Evolutionary conservation across 441 rosid genomes (phyloP).

Genomic region (Rhodomyrtus psidioides): DNA sequence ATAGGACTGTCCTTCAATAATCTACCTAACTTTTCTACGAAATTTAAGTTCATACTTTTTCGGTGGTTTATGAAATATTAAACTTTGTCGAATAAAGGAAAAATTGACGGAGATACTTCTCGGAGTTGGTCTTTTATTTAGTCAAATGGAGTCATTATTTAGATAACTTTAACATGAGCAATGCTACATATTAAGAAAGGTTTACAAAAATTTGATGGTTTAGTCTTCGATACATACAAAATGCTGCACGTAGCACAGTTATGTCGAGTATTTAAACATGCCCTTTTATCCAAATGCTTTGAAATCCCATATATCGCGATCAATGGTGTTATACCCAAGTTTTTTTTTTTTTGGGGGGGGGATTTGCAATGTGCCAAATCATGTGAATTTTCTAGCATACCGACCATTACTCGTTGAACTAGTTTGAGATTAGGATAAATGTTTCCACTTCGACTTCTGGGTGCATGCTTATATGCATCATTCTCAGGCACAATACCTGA

Average conservation of each 20-base stretch:
- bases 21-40: not conserved
- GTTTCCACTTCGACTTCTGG: not conserved
- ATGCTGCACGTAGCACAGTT: not conserved
- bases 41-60: not conserved
- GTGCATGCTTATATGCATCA: not conserved
- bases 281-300: not conserved
- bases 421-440: not conserved
- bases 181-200: not conserved
- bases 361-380: not conserved
- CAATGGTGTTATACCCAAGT: not conserved
- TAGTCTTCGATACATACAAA: not conserved
- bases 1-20: not conserved
- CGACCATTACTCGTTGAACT: not conserved
- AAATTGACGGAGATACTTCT: not conserved
- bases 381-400: not conserved
- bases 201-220: not conserved
- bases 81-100: not conserved
- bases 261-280: not conserved
- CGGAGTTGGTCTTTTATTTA: not conserved
- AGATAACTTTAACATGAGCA: not conserved
- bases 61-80: not conserved
- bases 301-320: not conserved
- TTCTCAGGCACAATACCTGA: constrained; percentile 49
- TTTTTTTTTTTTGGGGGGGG: not conserved
- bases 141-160: not conserved